Conservation (phyloP, 805 yeast genomes). For the Hemisphaericaspora nanyangensis region DNA sequence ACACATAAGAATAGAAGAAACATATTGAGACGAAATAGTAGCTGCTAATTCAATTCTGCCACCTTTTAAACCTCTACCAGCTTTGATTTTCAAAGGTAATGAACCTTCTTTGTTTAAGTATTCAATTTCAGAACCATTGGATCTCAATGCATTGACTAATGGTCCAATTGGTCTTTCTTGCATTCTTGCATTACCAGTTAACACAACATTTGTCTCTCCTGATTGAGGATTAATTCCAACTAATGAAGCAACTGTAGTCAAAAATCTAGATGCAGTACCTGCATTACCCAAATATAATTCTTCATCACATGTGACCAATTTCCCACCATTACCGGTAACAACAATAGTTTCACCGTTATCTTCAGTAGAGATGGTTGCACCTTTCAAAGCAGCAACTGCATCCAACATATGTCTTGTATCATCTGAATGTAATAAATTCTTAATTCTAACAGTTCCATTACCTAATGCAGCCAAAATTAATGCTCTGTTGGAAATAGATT, state of each 20-base stretch:
- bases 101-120: slow-evolving; percentile 78
- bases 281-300: slow-evolving; percentile 92
- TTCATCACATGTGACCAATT: slow-evolving; percentile 56
- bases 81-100: slow-evolving; percentile 69
- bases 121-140: slow-evolving; percentile 72
- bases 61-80: slow-evolving; percentile 75
- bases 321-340: slow-evolving; percentile 82
- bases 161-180: slow-evolving; percentile 97
- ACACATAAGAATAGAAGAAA: slow-evolving; percentile 92
- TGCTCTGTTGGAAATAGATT: slow-evolving; percentile 95
- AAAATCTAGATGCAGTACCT: slow-evolving; percentile 94
- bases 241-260: slow-evolving; percentile 88
- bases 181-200: slow-evolving; percentile 96
- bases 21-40: slow-evolving; percentile 95
- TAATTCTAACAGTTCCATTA: slow-evolving; percentile 74
- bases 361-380: slow-evolving; percentile 78
- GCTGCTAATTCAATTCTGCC: slow-evolving; percentile 94
- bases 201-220: slow-evolving; percentile 37
- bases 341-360: slow-evolving; percentile 89
- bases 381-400: slow-evolving; percentile 75
- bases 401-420: slow-evolving; percentile 93
- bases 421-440: slow-evolving; percentile 89
- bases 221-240: slow-evolving; percentile 45
- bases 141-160: slow-evolving; percentile 80
- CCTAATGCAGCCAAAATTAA: slow-evolving; percentile 90